A percentile compares a stretch with the other conserved stretches of the same genome.
These are phyloP conservation scores for Biscogniauxia mediterranea DNA, from an alignment of 2,329 filamentous ascomycete genomes.

Conservation along the genomic window DNA sequence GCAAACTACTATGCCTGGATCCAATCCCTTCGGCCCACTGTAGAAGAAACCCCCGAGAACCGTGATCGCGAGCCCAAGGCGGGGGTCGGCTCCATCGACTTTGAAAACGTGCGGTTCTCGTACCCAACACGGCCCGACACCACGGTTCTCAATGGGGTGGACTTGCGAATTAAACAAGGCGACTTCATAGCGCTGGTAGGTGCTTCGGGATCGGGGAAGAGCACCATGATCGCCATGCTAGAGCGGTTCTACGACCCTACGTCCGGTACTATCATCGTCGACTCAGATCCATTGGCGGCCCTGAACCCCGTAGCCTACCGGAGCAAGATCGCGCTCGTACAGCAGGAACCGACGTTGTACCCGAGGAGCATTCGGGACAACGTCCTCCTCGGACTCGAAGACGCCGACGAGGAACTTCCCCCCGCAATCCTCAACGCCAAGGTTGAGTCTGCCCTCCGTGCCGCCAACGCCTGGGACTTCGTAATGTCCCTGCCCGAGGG, in stretches of 20 bases:
- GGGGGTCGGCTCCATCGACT: conserved; percentile 38
- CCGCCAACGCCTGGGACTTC: conserved; percentile 59
- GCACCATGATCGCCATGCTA: conserved; percentile 55
- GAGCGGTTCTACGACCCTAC: conserved; percentile 45
- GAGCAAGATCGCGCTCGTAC: conserved; percentile 52
- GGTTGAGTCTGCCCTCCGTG: conserved; percentile 54
- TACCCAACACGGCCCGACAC: conserved; percentile 52
- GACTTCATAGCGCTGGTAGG: conserved; percentile 56
- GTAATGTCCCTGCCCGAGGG: conserved; percentile 54
- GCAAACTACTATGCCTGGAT: conserved; percentile 53
- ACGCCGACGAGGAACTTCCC: conserved; percentile 35
- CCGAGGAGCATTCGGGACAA: conserved; percentile 47
- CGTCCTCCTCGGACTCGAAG: conserved; percentile 47
- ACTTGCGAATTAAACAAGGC: conserved; percentile 43
- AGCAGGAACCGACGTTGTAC: conserved; percentile 56
- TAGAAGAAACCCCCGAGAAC: conserved; percentile 43
- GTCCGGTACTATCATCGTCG: conserved; percentile 47
- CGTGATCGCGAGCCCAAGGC: conserved; percentile 33
- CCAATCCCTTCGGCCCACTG: conserved; percentile 38
- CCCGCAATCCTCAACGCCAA: conserved; percentile 31
- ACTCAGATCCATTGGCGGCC: conserved; percentile 38
- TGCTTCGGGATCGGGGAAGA: conserved; percentile 58
- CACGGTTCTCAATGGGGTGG: conserved; percentile 42
- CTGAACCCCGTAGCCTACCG: conserved; percentile 51
- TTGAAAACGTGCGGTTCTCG: conserved; percentile 59